These are phyloP conservation scores for Aspergillus tamarii DNA, from an alignment of 2,329 filamentous ascomycete species.

Conservation along the genomic window DNA sequence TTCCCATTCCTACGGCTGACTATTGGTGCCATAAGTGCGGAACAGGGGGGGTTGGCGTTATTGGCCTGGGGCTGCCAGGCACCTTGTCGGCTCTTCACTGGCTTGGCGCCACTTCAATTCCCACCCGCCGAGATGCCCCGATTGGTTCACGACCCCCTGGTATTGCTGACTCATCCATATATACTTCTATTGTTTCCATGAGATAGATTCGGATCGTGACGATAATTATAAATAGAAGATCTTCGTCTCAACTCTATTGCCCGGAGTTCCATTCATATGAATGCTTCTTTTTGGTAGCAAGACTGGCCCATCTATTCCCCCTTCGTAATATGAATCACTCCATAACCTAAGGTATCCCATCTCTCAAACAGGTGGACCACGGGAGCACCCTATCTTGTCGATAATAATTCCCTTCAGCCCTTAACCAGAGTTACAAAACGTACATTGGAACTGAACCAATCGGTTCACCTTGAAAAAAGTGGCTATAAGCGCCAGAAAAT, in stretches of 20 bases:
- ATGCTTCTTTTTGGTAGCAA: background rate
- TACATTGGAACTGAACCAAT: background rate
- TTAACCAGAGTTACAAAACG: background rate
- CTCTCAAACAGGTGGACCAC: background rate
- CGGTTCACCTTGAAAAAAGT: background rate
- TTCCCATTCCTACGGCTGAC: conserved; percentile 1
- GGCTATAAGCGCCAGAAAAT: background rate
- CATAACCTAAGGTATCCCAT: background rate
- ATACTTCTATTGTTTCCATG: background rate
- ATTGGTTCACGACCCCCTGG: background rate
- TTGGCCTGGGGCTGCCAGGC: conserved; percentile 12
- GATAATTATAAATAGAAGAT: background rate
- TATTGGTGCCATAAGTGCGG: conserved; percentile 10
- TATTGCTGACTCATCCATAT: background rate
- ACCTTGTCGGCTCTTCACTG: background rate
- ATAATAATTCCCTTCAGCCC: background rate
- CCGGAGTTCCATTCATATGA: background rate
- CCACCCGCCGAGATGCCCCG: background rate
- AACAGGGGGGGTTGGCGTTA: conserved; percentile 5
- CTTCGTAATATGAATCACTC: background rate
- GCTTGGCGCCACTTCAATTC: background rate
- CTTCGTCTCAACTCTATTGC: background rate
- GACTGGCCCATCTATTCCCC: background rate
- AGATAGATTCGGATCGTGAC: background rate
- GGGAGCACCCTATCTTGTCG: background rate